These are phyloP conservation scores for Pleurotus ostreatus DNA, from an alignment of 768 basidiomycete species.

Conservation along the genomic window DNA sequence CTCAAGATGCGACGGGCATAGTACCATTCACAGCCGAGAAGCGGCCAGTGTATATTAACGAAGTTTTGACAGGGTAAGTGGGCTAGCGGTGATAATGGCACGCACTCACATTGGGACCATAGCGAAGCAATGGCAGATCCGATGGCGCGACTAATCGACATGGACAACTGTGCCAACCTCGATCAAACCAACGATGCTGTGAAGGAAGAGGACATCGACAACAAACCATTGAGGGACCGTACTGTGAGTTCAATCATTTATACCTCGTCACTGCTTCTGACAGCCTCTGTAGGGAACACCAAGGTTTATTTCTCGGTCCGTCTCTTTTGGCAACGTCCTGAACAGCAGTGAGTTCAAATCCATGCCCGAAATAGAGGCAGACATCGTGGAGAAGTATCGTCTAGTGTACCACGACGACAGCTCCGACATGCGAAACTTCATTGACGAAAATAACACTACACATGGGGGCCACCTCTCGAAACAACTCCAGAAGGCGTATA, in stretches of 20 bases:
- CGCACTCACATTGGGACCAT: not conserved
- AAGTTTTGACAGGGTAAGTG: not conserved
- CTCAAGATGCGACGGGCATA: not conserved
- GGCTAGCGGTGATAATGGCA: not conserved
- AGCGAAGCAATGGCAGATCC: not conserved
- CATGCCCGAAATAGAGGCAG: not conserved
- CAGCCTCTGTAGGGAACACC: not conserved
- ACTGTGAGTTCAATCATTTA: too few relatives aligned
- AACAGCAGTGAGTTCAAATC: not conserved
- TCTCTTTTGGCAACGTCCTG: not conserved
- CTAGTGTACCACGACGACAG: too few relatives aligned
- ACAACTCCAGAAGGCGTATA: not conserved
- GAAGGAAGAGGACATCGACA: too few relatives aligned
- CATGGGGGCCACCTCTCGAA: not conserved
- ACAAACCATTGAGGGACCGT: too few relatives aligned
- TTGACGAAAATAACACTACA: not conserved
- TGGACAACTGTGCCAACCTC: not conserved
- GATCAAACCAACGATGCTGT: not conserved
- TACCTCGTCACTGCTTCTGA: too few relatives aligned
- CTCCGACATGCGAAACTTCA: too few relatives aligned
- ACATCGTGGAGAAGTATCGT: too few relatives aligned
- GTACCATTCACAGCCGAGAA: not conserved
- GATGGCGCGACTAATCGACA: not conserved
- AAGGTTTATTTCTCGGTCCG: not conserved
- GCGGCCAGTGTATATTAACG: conserved; percentile 7